Evolutionary conservation across 345 rosid genomes (phyloP), one percentile per base, ranked within the genome.

Genomic region (Alliaria petiolata): DNA sequence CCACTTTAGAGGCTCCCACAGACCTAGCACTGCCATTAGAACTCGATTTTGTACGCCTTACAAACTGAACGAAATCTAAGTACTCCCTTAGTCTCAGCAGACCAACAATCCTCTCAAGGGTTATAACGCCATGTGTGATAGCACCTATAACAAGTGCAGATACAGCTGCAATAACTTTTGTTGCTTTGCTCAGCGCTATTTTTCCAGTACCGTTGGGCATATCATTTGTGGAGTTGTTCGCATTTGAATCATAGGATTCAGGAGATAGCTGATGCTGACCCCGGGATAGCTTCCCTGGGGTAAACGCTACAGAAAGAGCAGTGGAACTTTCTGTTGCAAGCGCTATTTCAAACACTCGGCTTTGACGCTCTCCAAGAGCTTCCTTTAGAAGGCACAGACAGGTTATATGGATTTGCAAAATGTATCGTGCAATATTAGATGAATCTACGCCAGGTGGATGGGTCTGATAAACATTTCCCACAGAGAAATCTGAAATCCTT

Each of bases 311-410:
- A 61, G 92, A 80, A 67, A 95, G 90, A 58, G 92, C 86, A 70
- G 90, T 70, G 53, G 89, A 87, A 71, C 92, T 90, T 83, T 95
- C 99, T 35, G 89, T 83, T 51, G 95, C 98, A 76, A 92, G 92
- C 74, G 98, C 99, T 71, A 95, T 85, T 85, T 95, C 99, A 81
- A 92, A 90, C 61, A 84, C 96, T 69, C 92, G 87, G 76, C 90
- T 86, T 70, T 92, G 98, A 78, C 98, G 98, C 75, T 92, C 98
- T 68, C 98, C 99, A 78, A 95, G 87, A 69, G 95, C 97, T 72
- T 92, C 99, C 81, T 86, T 92, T 4, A 95, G 86, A 51, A 95
- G 85, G 74, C 88, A 84, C 36, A 95, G 75, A 79, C 96, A 92
- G 45, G 79, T 83, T 76, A 92, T 77, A 80, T 95, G 92, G 69